Conservation (phyloP, 2,329 filamentous ascomycete species). For the Penicillium janthinellum region DNA sequence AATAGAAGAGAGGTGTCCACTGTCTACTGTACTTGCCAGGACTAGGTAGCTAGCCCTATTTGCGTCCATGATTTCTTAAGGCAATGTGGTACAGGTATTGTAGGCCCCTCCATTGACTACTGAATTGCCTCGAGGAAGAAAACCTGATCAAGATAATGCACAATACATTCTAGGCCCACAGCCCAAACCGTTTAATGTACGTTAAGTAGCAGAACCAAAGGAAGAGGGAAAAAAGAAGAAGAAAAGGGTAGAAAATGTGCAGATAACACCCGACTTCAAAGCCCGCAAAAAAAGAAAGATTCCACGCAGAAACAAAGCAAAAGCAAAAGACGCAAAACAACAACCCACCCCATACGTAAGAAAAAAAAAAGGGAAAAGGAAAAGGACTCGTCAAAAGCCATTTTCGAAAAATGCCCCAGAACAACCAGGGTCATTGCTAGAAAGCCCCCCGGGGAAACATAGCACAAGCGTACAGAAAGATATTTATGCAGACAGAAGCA, state of each 20-base stretch:
- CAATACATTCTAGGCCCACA: constrained; percentile 16
- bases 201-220: constrained; percentile 11
- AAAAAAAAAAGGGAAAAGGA: background rate
- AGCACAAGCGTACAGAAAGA: constrained; percentile 6
- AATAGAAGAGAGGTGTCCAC: too few species aligned
- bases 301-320: constrained; percentile 8
- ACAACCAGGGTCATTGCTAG: constrained; percentile 4
- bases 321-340: constrained; percentile 10
- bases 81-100: too few species aligned
- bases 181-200: constrained; percentile 22
- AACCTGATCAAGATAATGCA: constrained; percentile 6
- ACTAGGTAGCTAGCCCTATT: too few species aligned
- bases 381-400: constrained; percentile 13
- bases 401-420: constrained; percentile 22
- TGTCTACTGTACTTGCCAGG: too few species aligned
- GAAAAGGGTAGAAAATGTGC: constrained; percentile 7
- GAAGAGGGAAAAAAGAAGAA: constrained; percentile 3
- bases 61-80: too few species aligned
- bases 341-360: constrained; percentile 8
- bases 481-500: constrained; percentile 11
- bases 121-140: too few species aligned
- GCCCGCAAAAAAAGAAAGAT: constrained; percentile 14
- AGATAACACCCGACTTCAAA: constrained; percentile 19
- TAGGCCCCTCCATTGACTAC: too few species aligned
- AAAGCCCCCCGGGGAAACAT: constrained; percentile 10